Conservation (phyloP, 2,329 filamentous ascomycete genomes). For the Ascocoryne sarcoides region DNA sequence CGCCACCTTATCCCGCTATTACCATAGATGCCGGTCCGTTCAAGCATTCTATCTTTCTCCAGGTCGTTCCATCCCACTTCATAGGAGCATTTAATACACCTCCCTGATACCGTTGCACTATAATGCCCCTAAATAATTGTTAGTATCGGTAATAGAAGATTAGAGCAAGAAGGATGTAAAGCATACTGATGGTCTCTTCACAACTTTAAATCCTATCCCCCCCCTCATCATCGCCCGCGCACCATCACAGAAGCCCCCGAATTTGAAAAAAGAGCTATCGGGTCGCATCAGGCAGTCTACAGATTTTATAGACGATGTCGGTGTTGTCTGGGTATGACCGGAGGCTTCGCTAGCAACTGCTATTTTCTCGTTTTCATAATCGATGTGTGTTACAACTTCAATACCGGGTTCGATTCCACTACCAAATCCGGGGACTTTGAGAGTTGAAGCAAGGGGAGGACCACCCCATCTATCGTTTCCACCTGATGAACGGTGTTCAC, state of each 20-base stretch:
- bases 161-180: background rate
- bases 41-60: constrained; percentile 23
- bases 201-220: constrained; percentile 23
- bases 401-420: constrained; percentile 20
- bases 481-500: constrained; percentile 11
- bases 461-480: constrained; percentile 8
- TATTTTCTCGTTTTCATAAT: constrained; percentile 13
- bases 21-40: constrained; percentile 24
- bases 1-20: constrained; percentile 25
- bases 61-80: constrained; percentile 25
- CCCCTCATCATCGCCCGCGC: constrained; percentile 22
- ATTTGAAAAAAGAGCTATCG: constrained; percentile 26
- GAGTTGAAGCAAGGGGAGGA: constrained; percentile 17
- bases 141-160: background rate
- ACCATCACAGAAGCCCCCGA: constrained; percentile 27
- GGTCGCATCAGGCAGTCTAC: constrained; percentile 23
- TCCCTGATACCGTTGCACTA: constrained; percentile 22
- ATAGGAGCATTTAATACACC: constrained; percentile 26
- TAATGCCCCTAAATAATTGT: constrained; percentile 21
- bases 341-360: constrained; percentile 2
- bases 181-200: constrained; percentile 25
- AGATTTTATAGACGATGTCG: constrained; percentile 19
- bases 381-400: constrained; percentile 16
- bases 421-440: constrained; percentile 17
- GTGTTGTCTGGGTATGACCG: constrained; percentile 6